Percentiles rank a stretch among this genome's conserved stretches.
Evolutionary conservation across 2,329 filamentous ascomycete genomes (phyloP).

Genomic region (Penicillium sp.): DNA sequence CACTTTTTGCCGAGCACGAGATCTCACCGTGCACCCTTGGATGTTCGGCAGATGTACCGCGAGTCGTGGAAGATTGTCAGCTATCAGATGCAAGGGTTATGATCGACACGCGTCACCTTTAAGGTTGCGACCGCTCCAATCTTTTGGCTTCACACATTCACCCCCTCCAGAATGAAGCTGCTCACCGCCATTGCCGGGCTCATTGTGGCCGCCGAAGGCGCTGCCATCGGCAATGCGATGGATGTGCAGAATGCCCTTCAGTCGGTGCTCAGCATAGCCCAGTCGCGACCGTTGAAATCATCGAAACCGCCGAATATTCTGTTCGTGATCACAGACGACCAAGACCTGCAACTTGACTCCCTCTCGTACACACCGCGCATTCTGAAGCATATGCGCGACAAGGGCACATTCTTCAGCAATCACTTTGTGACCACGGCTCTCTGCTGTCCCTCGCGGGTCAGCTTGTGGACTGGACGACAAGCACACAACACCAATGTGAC

Average conservation of each 20-base stretch:
- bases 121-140: background rate
- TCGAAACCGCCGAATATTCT: conserved; percentile 56
- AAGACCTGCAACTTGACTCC: conserved; percentile 63
- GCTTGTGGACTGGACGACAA: conserved; percentile 64
- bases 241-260: conserved; percentile 6
- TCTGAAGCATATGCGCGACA: conserved; percentile 55
- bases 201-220: conserved; percentile 15
- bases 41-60: background rate
- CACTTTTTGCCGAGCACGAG: background rate
- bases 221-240: background rate
- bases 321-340: conserved; percentile 69
- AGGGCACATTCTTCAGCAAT: conserved; percentile 60
- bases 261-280: background rate
- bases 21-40: background rate
- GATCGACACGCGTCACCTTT: background rate
- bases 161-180: conserved; percentile 21
- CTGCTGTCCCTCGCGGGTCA: conserved; percentile 68
- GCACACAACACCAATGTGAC: conserved; percentile 74
- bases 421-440: conserved; percentile 68
- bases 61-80: background rate
- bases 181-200: conserved; percentile 12
- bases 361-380: conserved; percentile 62
- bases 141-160: background rate
- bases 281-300: conserved; percentile 2
- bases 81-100: background rate